phyloP scores from a whole-genome alignment of 768 basidiomycete genomes.

The Asterophora parasitica region DNA sequence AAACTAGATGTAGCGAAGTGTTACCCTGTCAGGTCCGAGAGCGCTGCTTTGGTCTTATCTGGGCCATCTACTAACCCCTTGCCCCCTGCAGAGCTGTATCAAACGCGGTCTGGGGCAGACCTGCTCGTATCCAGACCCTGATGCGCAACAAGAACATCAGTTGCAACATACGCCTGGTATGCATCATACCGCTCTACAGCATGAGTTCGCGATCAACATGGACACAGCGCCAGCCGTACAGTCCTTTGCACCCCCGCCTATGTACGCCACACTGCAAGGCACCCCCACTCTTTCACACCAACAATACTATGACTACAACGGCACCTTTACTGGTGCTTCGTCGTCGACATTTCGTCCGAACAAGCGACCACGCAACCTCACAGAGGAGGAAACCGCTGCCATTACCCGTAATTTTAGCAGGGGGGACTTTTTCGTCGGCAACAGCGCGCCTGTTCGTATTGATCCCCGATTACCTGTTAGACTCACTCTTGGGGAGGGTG shows the following conservation, averaged over 20 bases:
- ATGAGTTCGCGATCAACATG: conserved; percentile 13
- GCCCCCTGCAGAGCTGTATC: conserved; percentile 58
- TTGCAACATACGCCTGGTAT: conserved; percentile 36
- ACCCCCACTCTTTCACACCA: conserved; percentile 52
- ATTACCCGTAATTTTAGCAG: conserved; percentile 79
- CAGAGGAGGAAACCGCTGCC: conserved; percentile 79
- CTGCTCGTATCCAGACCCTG: conserved; percentile 79
- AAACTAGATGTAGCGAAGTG: conserved; percentile 78
- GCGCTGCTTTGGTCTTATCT: conserved; percentile 2
- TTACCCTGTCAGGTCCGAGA: conserved; percentile 68
- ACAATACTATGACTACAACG: conserved; percentile 78
- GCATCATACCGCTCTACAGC: conserved; percentile 15
- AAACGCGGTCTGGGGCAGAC: conserved; percentile 69
- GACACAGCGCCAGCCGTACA: conserved; percentile 30
- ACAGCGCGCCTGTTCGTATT: conserved; percentile 76
- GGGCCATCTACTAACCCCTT: conserved; percentile 2
- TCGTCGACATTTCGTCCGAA: conserved; percentile 75
- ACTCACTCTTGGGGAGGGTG: conserved; percentile 76
- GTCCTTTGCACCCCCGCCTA: conserved; percentile 41
- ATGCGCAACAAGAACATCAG: conserved; percentile 42
- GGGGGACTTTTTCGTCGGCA: conserved; percentile 80
- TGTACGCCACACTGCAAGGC: conserved; percentile 43
- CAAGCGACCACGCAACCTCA: conserved; percentile 75
- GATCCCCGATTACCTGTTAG: conserved; percentile 77
- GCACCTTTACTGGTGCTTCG: conserved; percentile 61